A percentile compares a stretch with the other conserved stretches of the same genome.
phyloP scores from a whole-genome alignment of 768 basidiomycete genomes.

The Trametes coccinea region DNA sequence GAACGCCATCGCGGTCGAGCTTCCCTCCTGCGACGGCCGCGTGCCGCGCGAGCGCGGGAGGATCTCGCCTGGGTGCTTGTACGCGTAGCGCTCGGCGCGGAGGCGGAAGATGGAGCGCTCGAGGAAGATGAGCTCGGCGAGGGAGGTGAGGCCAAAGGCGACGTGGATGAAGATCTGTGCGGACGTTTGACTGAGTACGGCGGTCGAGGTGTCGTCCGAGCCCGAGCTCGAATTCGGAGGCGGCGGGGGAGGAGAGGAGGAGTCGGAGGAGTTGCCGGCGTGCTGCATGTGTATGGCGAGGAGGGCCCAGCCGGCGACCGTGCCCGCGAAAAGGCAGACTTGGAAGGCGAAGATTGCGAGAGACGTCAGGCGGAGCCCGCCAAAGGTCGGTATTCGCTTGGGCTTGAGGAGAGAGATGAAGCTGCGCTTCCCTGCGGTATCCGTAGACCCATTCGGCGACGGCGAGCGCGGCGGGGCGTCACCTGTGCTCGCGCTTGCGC shows the following conservation, averaged over 20 bases:
- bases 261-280: background rate
- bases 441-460: slow-evolving; percentile 13
- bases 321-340: slow-evolving; percentile 40
- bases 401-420: slow-evolving; percentile 43
- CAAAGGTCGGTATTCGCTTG: slow-evolving; percentile 38
- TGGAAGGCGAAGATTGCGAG: slow-evolving; percentile 46
- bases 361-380: slow-evolving; percentile 49
- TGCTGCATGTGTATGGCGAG: slow-evolving; percentile 30
- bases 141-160: slow-evolving; percentile 51
- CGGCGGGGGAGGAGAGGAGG: background rate
- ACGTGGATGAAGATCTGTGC: slow-evolving; percentile 59
- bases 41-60: slow-evolving; percentile 41
- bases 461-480: slow-evolving; percentile 16
- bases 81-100: slow-evolving; percentile 64
- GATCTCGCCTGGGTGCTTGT: slow-evolving; percentile 53
- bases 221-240: background rate
- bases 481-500: slow-evolving; percentile 19
- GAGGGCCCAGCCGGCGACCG: slow-evolving; percentile 59
- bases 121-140: slow-evolving; percentile 59
- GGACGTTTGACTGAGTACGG: slow-evolving; percentile 12
- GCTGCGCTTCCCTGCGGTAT: slow-evolving; percentile 31
- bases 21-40: background rate
- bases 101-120: slow-evolving; percentile 65
- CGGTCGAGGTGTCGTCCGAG: background rate
- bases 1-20: slow-evolving; percentile 24